Evolutionary conservation across 495 filamentous ascomycete genomes (phyloP), one percentile per base, ranked within the genome.

Genomic region (Clavariopsis aquatica): DNA sequence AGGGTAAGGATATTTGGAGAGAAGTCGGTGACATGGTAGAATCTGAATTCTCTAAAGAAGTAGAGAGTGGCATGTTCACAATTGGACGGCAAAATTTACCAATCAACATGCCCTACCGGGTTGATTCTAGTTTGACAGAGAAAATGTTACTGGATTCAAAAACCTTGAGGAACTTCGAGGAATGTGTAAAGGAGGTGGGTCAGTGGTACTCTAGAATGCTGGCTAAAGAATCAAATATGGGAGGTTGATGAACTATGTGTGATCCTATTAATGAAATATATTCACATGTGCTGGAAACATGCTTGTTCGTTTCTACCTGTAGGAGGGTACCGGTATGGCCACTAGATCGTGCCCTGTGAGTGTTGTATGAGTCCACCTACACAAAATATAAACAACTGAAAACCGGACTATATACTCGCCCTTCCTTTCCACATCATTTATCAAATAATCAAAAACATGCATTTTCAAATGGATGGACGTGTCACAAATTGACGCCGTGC

Each of bases 171-270:
- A 15, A n/a, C 1, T 27, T 66, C 10, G 41, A 10, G n/a, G 64
- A 57, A n/a, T 66, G 64, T 57, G 57, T 66, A 17, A 62, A 17
- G 29, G 64, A 62, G 29, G 57, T 66, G n/a, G 64, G 26, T 31
- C 8, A 52, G 17, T 66, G 64, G 64, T 66, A 66, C 46, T 13
- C 13, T 45, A 19, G 15, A 8, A 20, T 65, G 20, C 13, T 36
- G 6, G 10, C 29, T n/a, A 12, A 13, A 2, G 57, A 60, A 17
- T 34, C 31, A 6, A 12, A 12, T 12, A 34, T 12, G 5, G 31
- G 31, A 12, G 12, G 12, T 34, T 34, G 12, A 34, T 5, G 31
- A n/a, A n/a, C n/a, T n/a, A n/a, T n/a, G n/a, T n/a, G n/a, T n/a
- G n/a, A n/a, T n/a, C n/a, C n/a, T n/a, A n/a, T n/a, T n/a, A n/a